Percentiles rank a stretch among this genome's conserved stretches.
Evolutionary conservation across 441 rosid species (phyloP).

Genomic region (Arabidopsis hybrid): DNA sequence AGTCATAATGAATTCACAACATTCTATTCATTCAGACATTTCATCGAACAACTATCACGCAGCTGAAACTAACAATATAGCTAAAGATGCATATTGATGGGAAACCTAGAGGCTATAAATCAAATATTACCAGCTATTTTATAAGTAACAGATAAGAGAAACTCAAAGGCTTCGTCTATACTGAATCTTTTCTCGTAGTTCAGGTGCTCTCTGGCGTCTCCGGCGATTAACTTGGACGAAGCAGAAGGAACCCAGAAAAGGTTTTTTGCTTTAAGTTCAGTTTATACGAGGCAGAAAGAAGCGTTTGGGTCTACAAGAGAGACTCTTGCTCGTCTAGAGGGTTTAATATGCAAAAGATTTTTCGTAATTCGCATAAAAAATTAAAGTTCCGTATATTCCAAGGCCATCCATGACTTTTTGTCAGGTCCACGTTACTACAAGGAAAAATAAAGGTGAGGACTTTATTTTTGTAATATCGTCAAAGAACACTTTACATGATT

Average conservation of each 20-base stretch:
- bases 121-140: background rate
- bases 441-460: too few relatives aligned
- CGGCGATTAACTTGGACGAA: background rate
- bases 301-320: slow-evolving; percentile 3
- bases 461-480: background rate
- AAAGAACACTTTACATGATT: slow-evolving; percentile 7
- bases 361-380: too few relatives aligned
- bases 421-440: too few relatives aligned
- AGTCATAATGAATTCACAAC: background rate
- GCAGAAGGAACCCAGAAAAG: too few relatives aligned
- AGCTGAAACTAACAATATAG: background rate
- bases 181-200: slow-evolving; percentile 2
- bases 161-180: too few relatives aligned
- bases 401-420: too few relatives aligned
- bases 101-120: slow-evolving; percentile 1
- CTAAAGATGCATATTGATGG: background rate
- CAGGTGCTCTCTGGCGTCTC: slow-evolving; percentile 2
- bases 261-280: too few relatives aligned
- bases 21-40: slow-evolving; percentile 35
- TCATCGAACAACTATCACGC: slow-evolving; percentile 40
- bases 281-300: too few relatives aligned
- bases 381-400: too few relatives aligned
- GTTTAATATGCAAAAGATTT: background rate
- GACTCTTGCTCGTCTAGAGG: slow-evolving; percentile 9
- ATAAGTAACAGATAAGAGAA: background rate